Percentiles rank a stretch among this genome's conserved stretches.
phyloP scores from a whole-genome alignment of 1,284 basidiomycete species.

The Prillingera fragicola region DNA sequence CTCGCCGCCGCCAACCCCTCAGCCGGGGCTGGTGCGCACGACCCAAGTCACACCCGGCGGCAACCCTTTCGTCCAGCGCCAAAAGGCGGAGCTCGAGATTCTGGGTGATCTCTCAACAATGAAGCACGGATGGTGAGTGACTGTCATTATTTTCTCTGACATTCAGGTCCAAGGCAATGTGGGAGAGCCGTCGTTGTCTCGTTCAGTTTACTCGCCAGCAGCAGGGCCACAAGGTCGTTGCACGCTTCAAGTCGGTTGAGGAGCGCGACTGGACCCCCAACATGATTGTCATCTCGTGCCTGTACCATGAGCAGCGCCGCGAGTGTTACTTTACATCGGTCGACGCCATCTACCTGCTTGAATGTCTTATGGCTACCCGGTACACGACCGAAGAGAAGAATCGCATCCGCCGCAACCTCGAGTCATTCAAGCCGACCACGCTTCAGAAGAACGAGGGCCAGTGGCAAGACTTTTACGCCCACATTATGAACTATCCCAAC shows the following conservation, averaged over 20 bases:
- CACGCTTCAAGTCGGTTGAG: constrained; percentile 50
- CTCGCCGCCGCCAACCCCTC: constrained; percentile 14
- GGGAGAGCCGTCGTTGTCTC: constrained; percentile 50
- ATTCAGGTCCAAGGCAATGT: constrained; percentile 51
- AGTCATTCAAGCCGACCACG: constrained; percentile 84
- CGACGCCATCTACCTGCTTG: constrained; percentile 87
- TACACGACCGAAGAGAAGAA: constrained; percentile 97
- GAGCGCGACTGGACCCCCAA: constrained; percentile 49
- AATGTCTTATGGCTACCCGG: constrained; percentile 72
- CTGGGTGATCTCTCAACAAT: constrained; percentile 52
- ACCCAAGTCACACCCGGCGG: constrained; percentile 28
- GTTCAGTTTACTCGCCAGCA: constrained; percentile 55
- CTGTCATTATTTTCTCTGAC: no score
- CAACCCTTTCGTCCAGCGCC: constrained; percentile 21
- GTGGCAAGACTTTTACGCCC: constrained; percentile 67
- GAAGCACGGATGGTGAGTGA: constrained; percentile 53
- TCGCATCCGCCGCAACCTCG: constrained; percentile 85
- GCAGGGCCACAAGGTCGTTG: constrained; percentile 51
- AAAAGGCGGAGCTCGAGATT: constrained; percentile 44
- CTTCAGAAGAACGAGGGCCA: constrained; percentile 71
- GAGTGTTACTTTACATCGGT: constrained; percentile 87
- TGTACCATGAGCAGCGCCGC: constrained; percentile 72
- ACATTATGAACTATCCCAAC: constrained; percentile 90
- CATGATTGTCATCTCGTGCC: constrained; percentile 66
- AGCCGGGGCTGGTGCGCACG: constrained; percentile 43